Conservation (phyloP, 2,329 filamentous ascomycete species). For the Aspergillus aculeatus region DNA sequence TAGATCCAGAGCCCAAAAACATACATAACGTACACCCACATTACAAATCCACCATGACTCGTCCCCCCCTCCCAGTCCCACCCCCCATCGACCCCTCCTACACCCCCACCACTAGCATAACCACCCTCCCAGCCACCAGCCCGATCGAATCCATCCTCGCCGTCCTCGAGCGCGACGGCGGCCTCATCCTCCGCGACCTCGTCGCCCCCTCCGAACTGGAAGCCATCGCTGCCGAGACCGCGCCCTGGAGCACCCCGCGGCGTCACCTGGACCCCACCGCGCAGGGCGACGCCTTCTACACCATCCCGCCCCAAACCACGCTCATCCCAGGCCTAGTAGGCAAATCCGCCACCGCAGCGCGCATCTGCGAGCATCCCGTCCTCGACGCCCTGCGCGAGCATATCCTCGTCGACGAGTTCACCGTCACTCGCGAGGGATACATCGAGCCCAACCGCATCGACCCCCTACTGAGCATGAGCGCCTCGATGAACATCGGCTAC, state of each 20-base stretch:
- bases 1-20: no score
- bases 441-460: conserved; percentile 22
- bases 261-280: neutral
- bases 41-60: conserved; percentile 4
- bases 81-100: conserved; percentile 10
- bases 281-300: conserved; percentile 16
- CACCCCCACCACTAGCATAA: conserved; percentile 16
- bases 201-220: conserved; percentile 23
- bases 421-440: conserved; percentile 21
- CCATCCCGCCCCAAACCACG: conserved; percentile 27
- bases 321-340: conserved; percentile 31
- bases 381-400: conserved; percentile 24
- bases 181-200: conserved; percentile 32
- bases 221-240: conserved; percentile 23
- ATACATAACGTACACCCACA: neutral
- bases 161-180: conserved; percentile 34
- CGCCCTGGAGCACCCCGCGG: conserved; percentile 9
- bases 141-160: conserved; percentile 31
- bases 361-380: conserved; percentile 23
- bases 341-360: conserved; percentile 27
- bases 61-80: conserved; percentile 10
- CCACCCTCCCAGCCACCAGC: conserved; percentile 23
- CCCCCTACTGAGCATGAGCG: conserved; percentile 29
- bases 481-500: conserved; percentile 29
- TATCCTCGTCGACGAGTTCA: conserved; percentile 27